These are phyloP conservation scores for Floccularia luteovirens DNA, from an alignment of 768 basidiomycete genomes.

Conservation along the genomic window DNA sequence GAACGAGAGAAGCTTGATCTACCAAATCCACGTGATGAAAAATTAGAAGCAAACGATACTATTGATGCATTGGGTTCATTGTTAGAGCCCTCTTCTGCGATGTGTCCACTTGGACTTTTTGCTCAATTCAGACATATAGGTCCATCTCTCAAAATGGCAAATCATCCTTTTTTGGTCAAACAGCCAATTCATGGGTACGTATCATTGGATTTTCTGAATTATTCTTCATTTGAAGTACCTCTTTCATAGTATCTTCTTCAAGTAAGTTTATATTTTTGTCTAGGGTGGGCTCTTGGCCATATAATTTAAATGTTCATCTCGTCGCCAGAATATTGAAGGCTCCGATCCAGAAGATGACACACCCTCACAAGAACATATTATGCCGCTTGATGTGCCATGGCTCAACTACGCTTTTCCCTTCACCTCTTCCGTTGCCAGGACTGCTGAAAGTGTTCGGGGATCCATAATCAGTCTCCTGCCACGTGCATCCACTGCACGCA, in stretches of 20 bases:
- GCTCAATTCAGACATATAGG: constrained; percentile 13
- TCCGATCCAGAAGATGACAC: constrained; percentile 44
- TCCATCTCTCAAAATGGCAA: constrained; percentile 57
- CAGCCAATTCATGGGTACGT: constrained; percentile 65
- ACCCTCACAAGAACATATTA: constrained; percentile 24
- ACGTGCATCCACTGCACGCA: constrained; percentile 22
- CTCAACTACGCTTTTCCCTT: constrained; percentile 56
- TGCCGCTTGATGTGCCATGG: constrained; percentile 52
- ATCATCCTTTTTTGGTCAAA: constrained; percentile 57
- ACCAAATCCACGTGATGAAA: constrained; percentile 26
- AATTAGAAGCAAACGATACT: constrained; percentile 42
- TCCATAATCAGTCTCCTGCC: constrained; percentile 43
- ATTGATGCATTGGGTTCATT: constrained; percentile 61
- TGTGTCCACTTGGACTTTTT: constrained; percentile 3
- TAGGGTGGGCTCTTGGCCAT: no score
- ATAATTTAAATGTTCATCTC: constrained; percentile 5
- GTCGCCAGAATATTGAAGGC: constrained; percentile 48
- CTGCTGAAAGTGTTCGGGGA: constrained; percentile 32
- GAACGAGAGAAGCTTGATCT: constrained; percentile 47
- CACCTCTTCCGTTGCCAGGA: constrained; percentile 31
- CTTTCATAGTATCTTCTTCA: constrained; percentile 49
- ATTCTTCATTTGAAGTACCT: not conserved
- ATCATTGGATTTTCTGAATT: not conserved
- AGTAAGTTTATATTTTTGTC: constrained; percentile 25
- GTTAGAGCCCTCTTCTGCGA: constrained; percentile 23